Evolutionary conservation across 257 asterid species (phyloP).

Genomic region (Scutellaria baicalensis): DNA sequence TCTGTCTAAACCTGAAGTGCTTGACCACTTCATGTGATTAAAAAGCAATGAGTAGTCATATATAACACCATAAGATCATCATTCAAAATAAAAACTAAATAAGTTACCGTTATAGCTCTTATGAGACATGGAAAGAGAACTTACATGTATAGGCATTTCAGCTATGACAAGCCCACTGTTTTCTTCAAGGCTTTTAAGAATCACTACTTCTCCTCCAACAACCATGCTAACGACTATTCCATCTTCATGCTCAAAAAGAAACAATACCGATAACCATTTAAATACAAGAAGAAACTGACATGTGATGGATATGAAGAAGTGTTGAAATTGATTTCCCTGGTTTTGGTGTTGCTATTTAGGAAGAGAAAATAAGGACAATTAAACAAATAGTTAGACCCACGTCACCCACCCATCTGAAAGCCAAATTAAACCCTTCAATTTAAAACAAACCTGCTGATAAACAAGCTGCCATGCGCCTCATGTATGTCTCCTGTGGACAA

Average conservation of each 20-base stretch:
- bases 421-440: constrained; percentile 7
- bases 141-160: constrained; percentile 94
- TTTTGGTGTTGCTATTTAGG: background rate
- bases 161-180: constrained; percentile 67
- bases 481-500: constrained; percentile 61
- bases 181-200: constrained; percentile 84
- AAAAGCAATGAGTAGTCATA: background rate
- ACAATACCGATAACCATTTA: background rate
- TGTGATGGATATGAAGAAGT: background rate
- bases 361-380: constrained; percentile 3
- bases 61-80: background rate
- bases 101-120: background rate
- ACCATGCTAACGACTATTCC: constrained; percentile 91
- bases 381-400: background rate
- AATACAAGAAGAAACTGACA: background rate
- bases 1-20: constrained; percentile 8
- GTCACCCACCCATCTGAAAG: background rate
- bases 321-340: background rate
- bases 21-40: background rate
- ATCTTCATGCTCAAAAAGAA: constrained; percentile 41
- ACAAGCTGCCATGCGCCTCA: constrained; percentile 85
- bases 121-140: constrained; percentile 16
- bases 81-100: background rate
- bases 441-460: constrained; percentile 71
- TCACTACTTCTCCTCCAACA: constrained; percentile 86